Evolutionary conservation across 1,139 yeast species (phyloP).

Genomic region (Meyerozyma carpophila): DNA sequence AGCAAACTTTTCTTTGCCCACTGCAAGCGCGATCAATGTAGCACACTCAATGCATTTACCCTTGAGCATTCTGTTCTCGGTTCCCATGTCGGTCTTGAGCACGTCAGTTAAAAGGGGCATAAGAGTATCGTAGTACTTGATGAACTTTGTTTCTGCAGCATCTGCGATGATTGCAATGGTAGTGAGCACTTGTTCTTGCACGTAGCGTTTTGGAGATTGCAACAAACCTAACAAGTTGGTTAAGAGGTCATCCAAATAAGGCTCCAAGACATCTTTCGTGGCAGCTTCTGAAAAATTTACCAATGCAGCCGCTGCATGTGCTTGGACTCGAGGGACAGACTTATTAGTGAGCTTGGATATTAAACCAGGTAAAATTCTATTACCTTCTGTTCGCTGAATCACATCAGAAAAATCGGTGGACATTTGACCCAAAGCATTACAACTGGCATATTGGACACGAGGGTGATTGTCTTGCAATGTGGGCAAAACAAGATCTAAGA

Average conservation of each 20-base stretch:
- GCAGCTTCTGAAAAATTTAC: slow-evolving; percentile 95
- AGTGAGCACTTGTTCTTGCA: slow-evolving; percentile 94
- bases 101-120: slow-evolving; percentile 88
- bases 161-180: slow-evolving; percentile 97
- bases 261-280: slow-evolving; percentile 78
- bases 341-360: slow-evolving; percentile 69
- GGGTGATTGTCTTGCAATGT: slow-evolving; percentile 78
- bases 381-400: slow-evolving; percentile 78
- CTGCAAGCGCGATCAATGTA: slow-evolving; percentile 92
- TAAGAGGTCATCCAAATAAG: slow-evolving; percentile 78
- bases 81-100: slow-evolving; percentile 71
- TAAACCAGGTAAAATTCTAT: slow-evolving; percentile 78
- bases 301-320: slow-evolving; percentile 97
- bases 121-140: slow-evolving; percentile 87
- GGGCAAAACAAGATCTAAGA: slow-evolving; percentile 81
- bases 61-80: slow-evolving; percentile 72
- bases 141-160: slow-evolving; percentile 88
- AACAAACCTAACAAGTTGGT: slow-evolving; percentile 68
- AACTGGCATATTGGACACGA: slow-evolving; percentile 94
- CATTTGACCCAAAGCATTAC: slow-evolving; percentile 95
- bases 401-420: slow-evolving; percentile 95
- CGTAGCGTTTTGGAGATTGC: slow-evolving; percentile 77
- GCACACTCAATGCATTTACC: slow-evolving; percentile 97
- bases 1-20: slow-evolving; percentile 83
- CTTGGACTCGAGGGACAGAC: slow-evolving; percentile 87